Base-by-base conservation (phyloP, 768 basidiomycete genomes). In the Boletus patriciae region DNA sequence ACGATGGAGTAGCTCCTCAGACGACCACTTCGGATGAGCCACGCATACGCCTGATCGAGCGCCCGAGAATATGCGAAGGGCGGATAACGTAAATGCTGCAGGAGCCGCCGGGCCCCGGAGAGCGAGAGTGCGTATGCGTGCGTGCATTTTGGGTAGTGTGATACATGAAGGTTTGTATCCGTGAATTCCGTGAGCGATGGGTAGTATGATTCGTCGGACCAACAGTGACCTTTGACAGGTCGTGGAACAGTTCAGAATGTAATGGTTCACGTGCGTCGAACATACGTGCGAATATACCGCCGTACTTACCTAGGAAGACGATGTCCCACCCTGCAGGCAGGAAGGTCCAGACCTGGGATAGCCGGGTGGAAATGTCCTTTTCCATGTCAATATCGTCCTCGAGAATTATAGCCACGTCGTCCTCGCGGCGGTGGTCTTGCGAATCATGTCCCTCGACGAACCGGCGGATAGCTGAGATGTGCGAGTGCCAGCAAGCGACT, bases 351-450 rank as follows among this genome's bases (percentile, higher is more conserved):
- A 87, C 49, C 23, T 53, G 55, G 51, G 60, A 55, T 43, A 82
- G 65, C 27, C 80, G 78, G 16, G 64, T 52, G 6, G 72, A 61
- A 13, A 87, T 79, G 60, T 90, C 82, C 31, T 69, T 74, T 71
- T 92, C 90, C 82, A 90, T 85, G 65, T 92, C 87, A 11, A 92
- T 74, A 59, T 92, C 90, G 65, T 91, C 90, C 69, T 91, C 90
- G 8, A 90, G 73, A n/a, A 91, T 76, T 10, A 90, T 54, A 0
- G 77, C 74, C 3, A 80, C 74, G 11, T 75, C 75, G 54, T 73
- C 62, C 4, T 46, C 49, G 16, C 44, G 66, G 44, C 29, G 47
- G n/a, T 9, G 40, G 11, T 23, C 55, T 12, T 21, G 23, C 36
- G n/a, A 57, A 46, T 53, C 66, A 50, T 55, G 75, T 73, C 43